Evolutionary conservation across 352 stramenopile species (phyloP).

Genomic region (Paralagenidium karlingii): DNA sequence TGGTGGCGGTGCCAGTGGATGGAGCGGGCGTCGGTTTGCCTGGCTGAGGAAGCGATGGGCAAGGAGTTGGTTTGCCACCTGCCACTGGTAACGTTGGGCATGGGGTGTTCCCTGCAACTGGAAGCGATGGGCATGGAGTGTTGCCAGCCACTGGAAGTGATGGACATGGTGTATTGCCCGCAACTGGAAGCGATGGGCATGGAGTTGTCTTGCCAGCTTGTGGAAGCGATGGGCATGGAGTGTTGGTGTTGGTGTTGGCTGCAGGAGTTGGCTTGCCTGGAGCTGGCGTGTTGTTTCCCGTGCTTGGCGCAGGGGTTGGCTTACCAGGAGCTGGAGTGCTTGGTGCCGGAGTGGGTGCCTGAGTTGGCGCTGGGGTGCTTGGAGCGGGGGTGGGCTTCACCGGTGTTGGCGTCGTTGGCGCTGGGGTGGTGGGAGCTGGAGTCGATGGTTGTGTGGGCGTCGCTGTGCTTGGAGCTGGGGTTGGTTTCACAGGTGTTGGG

Average conservation of each 20-base stretch:
- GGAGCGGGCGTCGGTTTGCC: constrained; percentile 3
- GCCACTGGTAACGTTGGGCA: background rate
- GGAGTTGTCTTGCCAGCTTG: too few relatives aligned
- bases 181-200: too few relatives aligned
- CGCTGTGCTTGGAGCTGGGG: constrained; percentile 1
- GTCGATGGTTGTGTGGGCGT: background rate
- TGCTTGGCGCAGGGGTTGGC: background rate
- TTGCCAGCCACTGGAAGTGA: constrained; percentile 12
- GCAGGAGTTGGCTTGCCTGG: constrained; percentile 1
- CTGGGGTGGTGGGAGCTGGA: too few relatives aligned
- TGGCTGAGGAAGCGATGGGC: constrained; percentile 15
- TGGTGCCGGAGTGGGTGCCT: constrained; percentile 2
- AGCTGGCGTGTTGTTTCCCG: background rate
- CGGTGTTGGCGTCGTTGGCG: constrained; percentile 9
- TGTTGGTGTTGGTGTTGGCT: background rate
- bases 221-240: constrained; percentile 3
- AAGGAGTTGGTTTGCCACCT: constrained; percentile 10
- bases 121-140: constrained; percentile 1
- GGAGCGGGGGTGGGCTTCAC: constrained; percentile 8
- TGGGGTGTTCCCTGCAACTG: background rate
- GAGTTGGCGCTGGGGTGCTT: constrained; percentile 6
- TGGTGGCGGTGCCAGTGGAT: constrained; percentile 5
- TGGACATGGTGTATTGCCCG: constrained; percentile 5
- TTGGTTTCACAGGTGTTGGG: too few relatives aligned
- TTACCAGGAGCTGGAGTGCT: constrained; percentile 6